phyloP scores from a whole-genome alignment of 768 basidiomycete species.

The Podaxis pistillaris region DNA sequence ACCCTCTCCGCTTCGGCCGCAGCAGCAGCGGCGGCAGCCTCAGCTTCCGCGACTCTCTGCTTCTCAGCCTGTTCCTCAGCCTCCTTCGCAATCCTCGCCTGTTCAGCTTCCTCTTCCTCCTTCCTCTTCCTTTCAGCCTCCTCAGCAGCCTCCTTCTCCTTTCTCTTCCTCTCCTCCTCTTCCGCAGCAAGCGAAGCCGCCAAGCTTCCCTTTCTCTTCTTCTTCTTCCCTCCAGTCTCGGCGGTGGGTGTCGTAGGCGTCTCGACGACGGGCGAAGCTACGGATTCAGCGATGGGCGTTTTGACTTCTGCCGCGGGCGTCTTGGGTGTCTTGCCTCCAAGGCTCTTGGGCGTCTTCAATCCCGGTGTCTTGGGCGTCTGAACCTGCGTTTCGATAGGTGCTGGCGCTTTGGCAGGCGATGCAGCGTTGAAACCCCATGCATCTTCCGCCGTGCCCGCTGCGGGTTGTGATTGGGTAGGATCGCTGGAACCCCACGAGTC shows the following conservation, averaged over 20 bases:
- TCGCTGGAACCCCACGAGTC: background rate
- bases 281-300: background rate
- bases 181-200: constrained; percentile 15
- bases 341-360: constrained; percentile 10
- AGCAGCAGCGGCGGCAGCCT: constrained; percentile 9
- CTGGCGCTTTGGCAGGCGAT: constrained; percentile 13
- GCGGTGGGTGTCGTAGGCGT: constrained; percentile 4
- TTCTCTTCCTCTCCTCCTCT: constrained; percentile 17
- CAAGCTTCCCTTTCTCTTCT: constrained; percentile 25
- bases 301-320: background rate
- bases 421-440: constrained; percentile 2
- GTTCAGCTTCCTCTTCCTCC: constrained; percentile 14
- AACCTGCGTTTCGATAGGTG: constrained; percentile 1
- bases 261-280: constrained; percentile 16
- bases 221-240: constrained; percentile 23
- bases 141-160: constrained; percentile 11
- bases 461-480: background rate
- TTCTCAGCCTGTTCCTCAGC: constrained; percentile 12
- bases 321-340: constrained; percentile 7
- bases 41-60: constrained; percentile 3
- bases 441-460: background rate
- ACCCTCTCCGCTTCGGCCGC: constrained; percentile 5
- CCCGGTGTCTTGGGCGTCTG: constrained; percentile 8
- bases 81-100: constrained; percentile 15
- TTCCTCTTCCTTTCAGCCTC: constrained; percentile 13